Conservation (phyloP, 2,329 filamentous ascomycete genomes). For the Aspergillus pseudoterreus region DNA sequence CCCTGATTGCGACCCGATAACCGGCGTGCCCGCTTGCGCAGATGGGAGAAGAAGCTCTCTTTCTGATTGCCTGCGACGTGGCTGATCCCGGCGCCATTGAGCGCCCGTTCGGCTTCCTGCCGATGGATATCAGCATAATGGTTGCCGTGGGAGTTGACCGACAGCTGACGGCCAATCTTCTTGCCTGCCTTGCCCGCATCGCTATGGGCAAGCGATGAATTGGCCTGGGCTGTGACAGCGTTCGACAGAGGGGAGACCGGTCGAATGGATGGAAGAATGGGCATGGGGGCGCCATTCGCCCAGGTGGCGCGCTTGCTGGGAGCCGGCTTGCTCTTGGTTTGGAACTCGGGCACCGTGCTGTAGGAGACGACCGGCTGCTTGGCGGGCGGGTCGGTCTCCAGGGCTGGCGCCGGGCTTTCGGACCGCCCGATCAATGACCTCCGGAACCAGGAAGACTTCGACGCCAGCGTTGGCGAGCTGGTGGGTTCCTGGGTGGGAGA, state of each 20-base stretch:
- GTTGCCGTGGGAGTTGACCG: conserved; percentile 85
- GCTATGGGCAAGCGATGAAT: conserved; percentile 57
- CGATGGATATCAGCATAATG: conserved; percentile 88
- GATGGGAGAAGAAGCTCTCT: conserved; percentile 96
- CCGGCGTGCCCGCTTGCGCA: conserved; percentile 86
- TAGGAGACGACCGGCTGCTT: conserved; percentile 44
- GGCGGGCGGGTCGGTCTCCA: conserved; percentile 33
- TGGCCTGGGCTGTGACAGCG: conserved; percentile 84
- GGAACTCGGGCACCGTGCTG: conserved; percentile 38
- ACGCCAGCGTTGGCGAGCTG: conserved; percentile 58
- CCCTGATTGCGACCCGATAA: conserved; percentile 88
- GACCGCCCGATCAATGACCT: conserved; percentile 85
- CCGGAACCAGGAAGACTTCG: conserved; percentile 95
- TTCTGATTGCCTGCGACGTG: conserved; percentile 76
- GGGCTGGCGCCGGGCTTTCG: conserved; percentile 62
- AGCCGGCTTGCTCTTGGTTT: conserved; percentile 53
- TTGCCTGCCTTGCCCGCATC: conserved; percentile 63
- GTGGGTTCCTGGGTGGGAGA: conserved; percentile 59
- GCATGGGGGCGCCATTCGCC: conserved; percentile 87
- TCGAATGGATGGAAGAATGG: conserved; percentile 88
- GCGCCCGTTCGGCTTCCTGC: conserved; percentile 83
- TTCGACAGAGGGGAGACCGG: conserved; percentile 97
- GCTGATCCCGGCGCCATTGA: conserved; percentile 75
- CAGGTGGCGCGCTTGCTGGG: conserved; percentile 85
- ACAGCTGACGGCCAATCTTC: conserved; percentile 93